Evolutionary conservation across 768 basidiomycete genomes (phyloP).

Genomic region (Leccinum imitatum): DNA sequence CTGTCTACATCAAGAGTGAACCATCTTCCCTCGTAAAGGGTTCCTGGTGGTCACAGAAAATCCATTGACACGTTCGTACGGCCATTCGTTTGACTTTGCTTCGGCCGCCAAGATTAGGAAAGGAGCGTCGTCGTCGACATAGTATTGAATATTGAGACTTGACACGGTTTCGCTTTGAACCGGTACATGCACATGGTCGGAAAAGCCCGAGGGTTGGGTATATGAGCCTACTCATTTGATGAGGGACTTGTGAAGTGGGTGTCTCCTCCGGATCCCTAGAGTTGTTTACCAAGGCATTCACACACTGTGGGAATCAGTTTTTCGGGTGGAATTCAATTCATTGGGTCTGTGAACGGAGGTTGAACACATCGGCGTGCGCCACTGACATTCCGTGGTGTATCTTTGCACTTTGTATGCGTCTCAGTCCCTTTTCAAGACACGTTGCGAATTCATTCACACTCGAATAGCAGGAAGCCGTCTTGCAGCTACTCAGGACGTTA

Average conservation of each 20-base stretch:
- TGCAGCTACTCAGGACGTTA: slow-evolving; percentile 8
- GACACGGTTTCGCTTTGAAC: neutral
- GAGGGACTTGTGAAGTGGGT: too few species aligned
- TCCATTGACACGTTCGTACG: too few species aligned
- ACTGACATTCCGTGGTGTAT: neutral
- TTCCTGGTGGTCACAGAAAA: slow-evolving; percentile 15
- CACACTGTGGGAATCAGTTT: neutral
- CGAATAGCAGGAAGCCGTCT: neutral
- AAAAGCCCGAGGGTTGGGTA: too few species aligned
- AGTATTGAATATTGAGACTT: too few species aligned
- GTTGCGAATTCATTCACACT: neutral
- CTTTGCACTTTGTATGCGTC: neutral
- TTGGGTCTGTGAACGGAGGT: neutral
- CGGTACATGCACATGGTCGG: too few species aligned
- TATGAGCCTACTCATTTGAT: neutral
- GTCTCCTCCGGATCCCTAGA: too few species aligned
- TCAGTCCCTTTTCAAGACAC: neutral
- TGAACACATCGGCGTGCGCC: neutral
- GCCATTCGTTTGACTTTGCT: slow-evolving; percentile 15
- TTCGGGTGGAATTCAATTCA: too few species aligned
- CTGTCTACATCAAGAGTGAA: slow-evolving; percentile 20
- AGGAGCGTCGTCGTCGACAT: neutral
- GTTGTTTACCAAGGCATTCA: too few species aligned
- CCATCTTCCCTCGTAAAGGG: slow-evolving; percentile 12
- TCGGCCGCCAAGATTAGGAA: slow-evolving; percentile 41